Percentiles rank a stretch among this genome's conserved stretches.
Conservation (phyloP, 768 basidiomycete species). For the Tricholoma bakamatsutake region DNA sequence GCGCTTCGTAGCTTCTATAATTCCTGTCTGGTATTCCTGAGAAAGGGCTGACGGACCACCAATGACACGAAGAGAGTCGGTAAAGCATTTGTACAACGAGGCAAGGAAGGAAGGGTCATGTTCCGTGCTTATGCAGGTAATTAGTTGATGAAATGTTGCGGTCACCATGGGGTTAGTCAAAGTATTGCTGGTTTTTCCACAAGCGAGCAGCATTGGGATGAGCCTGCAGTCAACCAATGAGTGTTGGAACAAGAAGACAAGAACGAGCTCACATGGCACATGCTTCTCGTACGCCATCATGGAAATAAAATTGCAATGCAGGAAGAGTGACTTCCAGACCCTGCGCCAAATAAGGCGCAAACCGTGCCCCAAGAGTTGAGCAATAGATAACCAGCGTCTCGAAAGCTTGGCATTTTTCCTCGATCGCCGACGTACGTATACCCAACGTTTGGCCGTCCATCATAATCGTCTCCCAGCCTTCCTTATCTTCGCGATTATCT, state of each 20-base stretch:
- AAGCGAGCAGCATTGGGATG: conserved; percentile 62
- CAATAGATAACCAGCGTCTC: conserved; percentile 82
- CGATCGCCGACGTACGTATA: conserved; percentile 74
- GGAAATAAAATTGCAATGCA: conserved; percentile 70
- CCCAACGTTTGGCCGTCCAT: conserved; percentile 76
- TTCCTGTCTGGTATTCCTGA: conserved; percentile 43
- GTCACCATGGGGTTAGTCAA: conserved; percentile 64
- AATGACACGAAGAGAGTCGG: conserved; percentile 54
- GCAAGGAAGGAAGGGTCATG: conserved; percentile 72
- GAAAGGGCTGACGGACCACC: conserved; percentile 50
- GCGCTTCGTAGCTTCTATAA: conserved; percentile 65
- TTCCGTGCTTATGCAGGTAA: conserved; percentile 60
- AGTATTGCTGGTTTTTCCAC: conserved; percentile 59
- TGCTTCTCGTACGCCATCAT: conserved; percentile 80
- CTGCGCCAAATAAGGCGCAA: conserved; percentile 69
- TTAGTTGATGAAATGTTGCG: conserved; percentile 61
- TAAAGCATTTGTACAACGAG: conserved; percentile 68
- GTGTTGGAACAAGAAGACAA: neutral
- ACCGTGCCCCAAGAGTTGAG: conserved; percentile 57
- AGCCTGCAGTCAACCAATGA: conserved; percentile 39
- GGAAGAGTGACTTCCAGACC: conserved; percentile 69
- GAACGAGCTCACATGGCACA: conserved; percentile 54
- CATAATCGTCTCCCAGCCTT: conserved; percentile 74
- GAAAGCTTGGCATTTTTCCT: conserved; percentile 85
- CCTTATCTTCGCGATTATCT: conserved; percentile 49